phyloP scores from a whole-genome alignment of 2,329 filamentous ascomycete genomes.

The Dendrostoma leiphaemia region DNA sequence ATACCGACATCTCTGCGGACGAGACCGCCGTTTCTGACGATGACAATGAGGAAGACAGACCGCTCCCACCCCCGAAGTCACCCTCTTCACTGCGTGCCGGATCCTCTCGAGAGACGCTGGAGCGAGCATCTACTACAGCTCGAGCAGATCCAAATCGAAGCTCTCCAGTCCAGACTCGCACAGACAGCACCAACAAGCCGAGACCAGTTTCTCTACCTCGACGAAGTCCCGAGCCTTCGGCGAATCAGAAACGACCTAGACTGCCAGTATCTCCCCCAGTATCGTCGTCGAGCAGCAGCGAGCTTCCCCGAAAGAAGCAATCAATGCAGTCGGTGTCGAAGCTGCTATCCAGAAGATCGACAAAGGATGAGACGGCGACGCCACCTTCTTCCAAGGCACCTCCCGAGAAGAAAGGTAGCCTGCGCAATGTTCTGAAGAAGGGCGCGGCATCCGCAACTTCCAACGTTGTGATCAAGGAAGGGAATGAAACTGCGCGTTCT shows the following conservation, averaged over 20 bases:
- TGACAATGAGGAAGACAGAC: constrained; percentile 22
- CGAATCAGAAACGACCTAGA: constrained; percentile 48
- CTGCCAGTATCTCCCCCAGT: constrained; percentile 29
- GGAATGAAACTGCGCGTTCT: constrained; percentile 24
- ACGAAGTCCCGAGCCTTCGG: constrained; percentile 30
- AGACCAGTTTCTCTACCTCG: constrained; percentile 24
- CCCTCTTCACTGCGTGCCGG: constrained; percentile 2
- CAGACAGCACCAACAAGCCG: constrained; percentile 1
- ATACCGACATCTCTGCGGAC: constrained; percentile 24
- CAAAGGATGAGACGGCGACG: constrained; percentile 22
- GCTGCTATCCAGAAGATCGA: constrained; percentile 27
- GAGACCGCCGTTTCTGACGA: constrained; percentile 24
- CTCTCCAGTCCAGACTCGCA: constrained; percentile 1
- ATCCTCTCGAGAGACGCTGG: not conserved
- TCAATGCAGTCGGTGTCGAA: constrained; percentile 25
- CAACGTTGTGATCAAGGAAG: constrained; percentile 43
- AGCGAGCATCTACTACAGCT: not conserved
- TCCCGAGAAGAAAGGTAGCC: constrained; percentile 42
- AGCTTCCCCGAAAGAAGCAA: constrained; percentile 21
- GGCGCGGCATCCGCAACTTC: constrained; percentile 45
- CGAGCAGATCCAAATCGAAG: not conserved
- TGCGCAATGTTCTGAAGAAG: constrained; percentile 53
- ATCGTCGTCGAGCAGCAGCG: constrained; percentile 18
- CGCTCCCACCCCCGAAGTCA: constrained; percentile 22
- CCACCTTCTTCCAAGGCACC: constrained; percentile 19